A percentile compares a stretch with the other conserved stretches of the same genome.
These are phyloP conservation scores for Amanita pseudoporphyria DNA, from an alignment of 768 basidiomycete genomes.

Conservation along the genomic window DNA sequence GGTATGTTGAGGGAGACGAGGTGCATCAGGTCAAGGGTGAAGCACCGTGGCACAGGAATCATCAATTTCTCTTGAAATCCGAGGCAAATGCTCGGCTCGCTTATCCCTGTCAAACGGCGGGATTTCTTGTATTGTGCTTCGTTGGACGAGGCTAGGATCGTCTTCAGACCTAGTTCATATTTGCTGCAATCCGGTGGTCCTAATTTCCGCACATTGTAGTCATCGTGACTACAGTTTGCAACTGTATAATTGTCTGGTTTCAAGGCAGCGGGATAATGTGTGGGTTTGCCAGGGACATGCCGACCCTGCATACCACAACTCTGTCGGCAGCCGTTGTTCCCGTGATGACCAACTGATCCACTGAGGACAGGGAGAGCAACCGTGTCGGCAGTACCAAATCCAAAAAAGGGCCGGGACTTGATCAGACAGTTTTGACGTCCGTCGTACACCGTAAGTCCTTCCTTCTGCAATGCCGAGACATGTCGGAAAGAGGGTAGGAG, in stretches of 20 bases:
- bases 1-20: constrained; percentile 17
- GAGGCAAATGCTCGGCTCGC: constrained; percentile 22
- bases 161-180: constrained; percentile 11
- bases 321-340: background rate
- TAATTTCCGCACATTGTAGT: constrained; percentile 7
- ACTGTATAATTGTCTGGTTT: background rate
- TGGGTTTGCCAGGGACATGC: background rate
- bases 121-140: constrained; percentile 13
- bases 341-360: background rate
- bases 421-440: constrained; percentile 11
- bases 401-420: constrained; percentile 15
- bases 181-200: background rate
- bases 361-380: background rate
- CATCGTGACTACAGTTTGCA: constrained; percentile 12
- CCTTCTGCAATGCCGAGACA: constrained; percentile 22
- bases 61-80: constrained; percentile 13
- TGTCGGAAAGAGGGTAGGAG: constrained; percentile 24
- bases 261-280: background rate
- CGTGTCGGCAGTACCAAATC: constrained; percentile 14
- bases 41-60: constrained; percentile 18
- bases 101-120: constrained; percentile 20
- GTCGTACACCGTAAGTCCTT: constrained; percentile 22
- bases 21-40: constrained; percentile 24
- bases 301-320: background rate
- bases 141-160: constrained; percentile 11